Evolutionary conservation across 768 basidiomycete genomes (phyloP).

Genomic region (Rhizopogon vesiculosus): DNA sequence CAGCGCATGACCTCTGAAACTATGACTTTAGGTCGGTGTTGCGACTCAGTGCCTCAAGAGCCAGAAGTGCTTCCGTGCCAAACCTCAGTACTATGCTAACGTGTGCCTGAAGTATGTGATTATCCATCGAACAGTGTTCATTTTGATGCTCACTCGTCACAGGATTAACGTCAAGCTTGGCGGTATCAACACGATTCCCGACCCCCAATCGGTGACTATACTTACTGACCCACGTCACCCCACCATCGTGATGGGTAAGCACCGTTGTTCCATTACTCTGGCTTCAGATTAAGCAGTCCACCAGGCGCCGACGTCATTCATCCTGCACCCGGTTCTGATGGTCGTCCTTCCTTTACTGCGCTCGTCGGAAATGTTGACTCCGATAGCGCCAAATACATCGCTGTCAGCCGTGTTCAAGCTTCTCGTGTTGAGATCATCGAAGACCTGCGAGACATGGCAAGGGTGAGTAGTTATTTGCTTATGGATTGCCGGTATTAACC

Average conservation of each 20-base stretch:
- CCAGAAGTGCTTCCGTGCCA: slow-evolving; percentile 60
- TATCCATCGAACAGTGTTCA: background rate
- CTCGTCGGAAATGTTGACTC: slow-evolving; percentile 79
- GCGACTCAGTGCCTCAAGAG: slow-evolving; percentile 77
- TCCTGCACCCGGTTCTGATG: slow-evolving; percentile 75
- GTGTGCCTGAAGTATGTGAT: slow-evolving; percentile 66
- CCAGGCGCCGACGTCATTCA: slow-evolving; percentile 81
- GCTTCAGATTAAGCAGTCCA: background rate
- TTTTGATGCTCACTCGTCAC: slow-evolving; percentile 1
- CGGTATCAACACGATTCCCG: slow-evolving; percentile 77
- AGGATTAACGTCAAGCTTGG: slow-evolving; percentile 85
- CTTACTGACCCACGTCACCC: slow-evolving; percentile 69
- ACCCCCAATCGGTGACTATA: slow-evolving; percentile 57
- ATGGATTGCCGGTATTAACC: slow-evolving; percentile 8
- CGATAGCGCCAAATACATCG: slow-evolving; percentile 66
- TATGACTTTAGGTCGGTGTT: slow-evolving; percentile 50
- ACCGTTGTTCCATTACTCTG: background rate
- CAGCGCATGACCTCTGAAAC: background rate
- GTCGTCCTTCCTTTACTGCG: slow-evolving; percentile 76
- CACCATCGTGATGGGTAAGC: slow-evolving; percentile 72
- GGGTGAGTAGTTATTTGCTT: slow-evolving; percentile 28
- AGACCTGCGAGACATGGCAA: slow-evolving; percentile 61
- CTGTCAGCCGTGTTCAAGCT: slow-evolving; percentile 58
- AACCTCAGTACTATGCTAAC: slow-evolving; percentile 77
- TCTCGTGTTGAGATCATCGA: slow-evolving; percentile 76